Evolutionary conservation across 1,139 yeast genomes (phyloP).

Genomic region (Magnusiomyces fungicola): DNA sequence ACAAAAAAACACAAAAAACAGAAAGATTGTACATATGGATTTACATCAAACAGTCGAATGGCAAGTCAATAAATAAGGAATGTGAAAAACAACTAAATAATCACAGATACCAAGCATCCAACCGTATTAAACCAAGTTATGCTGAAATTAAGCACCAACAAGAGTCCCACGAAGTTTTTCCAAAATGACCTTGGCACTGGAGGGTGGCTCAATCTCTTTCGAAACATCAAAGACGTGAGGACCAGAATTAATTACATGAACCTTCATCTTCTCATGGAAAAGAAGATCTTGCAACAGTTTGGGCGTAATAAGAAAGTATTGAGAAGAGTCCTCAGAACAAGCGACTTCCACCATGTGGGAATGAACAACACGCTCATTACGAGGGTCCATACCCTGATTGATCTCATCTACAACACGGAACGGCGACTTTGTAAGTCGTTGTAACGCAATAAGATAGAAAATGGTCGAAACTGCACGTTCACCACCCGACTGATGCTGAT

Average conservation of each 20-base stretch:
- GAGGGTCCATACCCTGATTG: constrained; percentile 98
- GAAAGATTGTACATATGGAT: no score
- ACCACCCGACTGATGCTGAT: constrained; percentile 94
- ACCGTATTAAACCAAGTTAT: no score
- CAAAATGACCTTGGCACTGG: not conserved
- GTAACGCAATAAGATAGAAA: constrained; percentile 81
- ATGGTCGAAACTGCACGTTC: constrained; percentile 95
- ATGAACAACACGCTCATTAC: constrained; percentile 84
- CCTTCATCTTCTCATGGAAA: constrained; percentile 75
- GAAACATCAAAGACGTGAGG: constrained; percentile 22
- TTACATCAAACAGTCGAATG: no score
- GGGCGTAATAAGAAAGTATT: constrained; percentile 90
- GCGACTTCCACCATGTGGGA: constrained; percentile 81
- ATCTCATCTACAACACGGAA: constrained; percentile 96
- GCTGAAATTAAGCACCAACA: no score
- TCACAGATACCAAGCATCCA: no score
- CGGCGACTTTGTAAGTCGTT: constrained; percentile 85
- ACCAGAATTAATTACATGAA: constrained; percentile 82
- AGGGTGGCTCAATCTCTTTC: constrained; percentile 5
- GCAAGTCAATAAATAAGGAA: no score
- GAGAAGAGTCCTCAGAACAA: constrained; percentile 52
- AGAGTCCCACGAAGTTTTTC: not conserved
- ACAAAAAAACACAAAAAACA: no score
- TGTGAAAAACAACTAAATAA: no score
- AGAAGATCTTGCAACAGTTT: constrained; percentile 72